A percentile compares a stretch with the other conserved stretches of the same genome.
phyloP scores from a whole-genome alignment of 371 early-diverging fungal genomes.

The Nematocida parisii region DNA sequence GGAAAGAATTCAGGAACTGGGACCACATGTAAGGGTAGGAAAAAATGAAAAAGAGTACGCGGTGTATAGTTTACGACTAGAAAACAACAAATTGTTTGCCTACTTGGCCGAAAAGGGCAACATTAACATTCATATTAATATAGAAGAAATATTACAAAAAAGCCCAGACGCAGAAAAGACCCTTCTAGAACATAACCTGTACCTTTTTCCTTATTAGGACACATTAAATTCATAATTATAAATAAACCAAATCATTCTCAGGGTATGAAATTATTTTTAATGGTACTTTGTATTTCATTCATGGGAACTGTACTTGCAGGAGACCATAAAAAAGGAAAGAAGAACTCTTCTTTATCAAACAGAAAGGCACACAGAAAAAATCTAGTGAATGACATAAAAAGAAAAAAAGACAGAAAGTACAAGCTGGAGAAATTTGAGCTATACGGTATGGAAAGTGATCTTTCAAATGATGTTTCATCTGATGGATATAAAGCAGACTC shows the following conservation, averaged over 20 bases:
- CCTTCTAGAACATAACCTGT: conserved; percentile 9
- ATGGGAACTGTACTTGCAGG: not conserved
- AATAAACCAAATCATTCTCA: not conserved
- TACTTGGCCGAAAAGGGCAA: conserved; percentile 8
- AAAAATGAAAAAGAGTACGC: not conserved
- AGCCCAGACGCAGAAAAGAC: conserved; percentile 23
- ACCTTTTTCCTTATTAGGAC: conserved; percentile 8
- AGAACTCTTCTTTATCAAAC: too few relatives aligned
- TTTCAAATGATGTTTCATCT: too few relatives aligned
- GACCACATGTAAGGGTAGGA: not conserved
- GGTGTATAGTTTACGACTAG: not conserved
- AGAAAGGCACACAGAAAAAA: too few relatives aligned
- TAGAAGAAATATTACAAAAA: conserved; percentile 5
- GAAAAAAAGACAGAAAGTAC: too few relatives aligned
- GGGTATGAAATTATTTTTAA: not conserved
- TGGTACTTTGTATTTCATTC: not conserved
- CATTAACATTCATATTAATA: not conserved
- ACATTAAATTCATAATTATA: not conserved
- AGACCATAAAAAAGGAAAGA: too few relatives aligned
- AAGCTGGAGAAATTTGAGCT: too few relatives aligned
- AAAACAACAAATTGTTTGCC: not conserved
- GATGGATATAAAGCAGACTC: too few relatives aligned
- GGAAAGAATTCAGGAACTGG: conserved; percentile 27
- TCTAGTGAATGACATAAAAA: too few relatives aligned
- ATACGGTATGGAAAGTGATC: too few relatives aligned